These are phyloP conservation scores for Panus rudis DNA, from an alignment of 768 basidiomycete species.

Conservation along the genomic window DNA sequence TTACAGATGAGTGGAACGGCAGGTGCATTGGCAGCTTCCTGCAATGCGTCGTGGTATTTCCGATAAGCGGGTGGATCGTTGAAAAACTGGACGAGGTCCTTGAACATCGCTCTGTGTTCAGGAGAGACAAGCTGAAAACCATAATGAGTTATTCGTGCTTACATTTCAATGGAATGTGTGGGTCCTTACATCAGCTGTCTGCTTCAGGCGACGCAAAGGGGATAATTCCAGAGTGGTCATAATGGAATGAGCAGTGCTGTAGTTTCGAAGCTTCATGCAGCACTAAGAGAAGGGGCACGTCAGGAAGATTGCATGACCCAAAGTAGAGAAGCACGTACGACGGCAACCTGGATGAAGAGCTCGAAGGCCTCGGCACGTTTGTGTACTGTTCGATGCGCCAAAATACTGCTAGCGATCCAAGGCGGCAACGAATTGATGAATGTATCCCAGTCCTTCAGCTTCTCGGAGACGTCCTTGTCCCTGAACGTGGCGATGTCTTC, in stretches of 20 bases:
- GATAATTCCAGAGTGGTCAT: background rate
- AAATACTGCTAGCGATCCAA: conserved; percentile 3
- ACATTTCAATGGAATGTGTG: background rate
- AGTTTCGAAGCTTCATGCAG: conserved; percentile 6
- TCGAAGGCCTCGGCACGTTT: conserved; percentile 1
- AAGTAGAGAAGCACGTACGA: conserved; percentile 1
- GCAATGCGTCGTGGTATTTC: background rate
- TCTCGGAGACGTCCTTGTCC: background rate
- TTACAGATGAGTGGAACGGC: background rate
- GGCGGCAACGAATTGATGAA: conserved; percentile 4
- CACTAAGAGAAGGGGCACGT: background rate
- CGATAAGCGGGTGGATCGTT: background rate
- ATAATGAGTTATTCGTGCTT: background rate
- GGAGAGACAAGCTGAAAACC: background rate
- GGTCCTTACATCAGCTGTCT: conserved; percentile 1
- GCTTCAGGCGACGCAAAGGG: background rate
- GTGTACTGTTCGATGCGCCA: background rate
- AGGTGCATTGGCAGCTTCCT: background rate
- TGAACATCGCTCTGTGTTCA: background rate
- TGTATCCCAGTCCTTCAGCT: conserved; percentile 1
- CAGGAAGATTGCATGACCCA: background rate
- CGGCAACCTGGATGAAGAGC: conserved; percentile 5
- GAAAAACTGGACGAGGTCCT: background rate
- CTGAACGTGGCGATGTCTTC: conserved; percentile 24
- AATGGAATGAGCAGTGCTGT: conserved; percentile 7